Evolutionary conservation across 2,329 filamentous ascomycete genomes (phyloP).

Genomic region (Didymella arachidicola): DNA sequence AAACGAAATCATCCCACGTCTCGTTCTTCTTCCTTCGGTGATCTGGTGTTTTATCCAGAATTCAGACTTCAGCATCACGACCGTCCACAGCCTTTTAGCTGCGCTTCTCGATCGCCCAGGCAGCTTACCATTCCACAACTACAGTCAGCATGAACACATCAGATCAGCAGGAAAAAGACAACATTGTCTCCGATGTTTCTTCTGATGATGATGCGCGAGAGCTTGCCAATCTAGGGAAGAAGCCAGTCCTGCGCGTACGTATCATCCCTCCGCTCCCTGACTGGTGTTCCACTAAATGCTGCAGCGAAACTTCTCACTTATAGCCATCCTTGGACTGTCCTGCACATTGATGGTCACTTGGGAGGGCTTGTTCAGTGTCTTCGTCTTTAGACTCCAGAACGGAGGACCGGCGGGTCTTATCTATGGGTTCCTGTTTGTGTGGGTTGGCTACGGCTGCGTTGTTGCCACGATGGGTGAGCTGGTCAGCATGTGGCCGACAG

Average conservation of each 20-base stretch:
- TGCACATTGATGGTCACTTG: background rate
- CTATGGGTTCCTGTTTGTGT: background rate
- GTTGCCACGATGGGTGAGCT: background rate
- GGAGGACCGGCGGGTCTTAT: background rate
- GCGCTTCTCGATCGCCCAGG: background rate
- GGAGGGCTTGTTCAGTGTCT: background rate
- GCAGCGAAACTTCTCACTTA: background rate
- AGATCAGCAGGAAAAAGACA: background rate
- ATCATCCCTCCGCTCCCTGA: background rate
- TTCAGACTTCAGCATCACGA: too few relatives aligned
- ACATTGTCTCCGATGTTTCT: background rate
- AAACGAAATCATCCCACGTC: background rate
- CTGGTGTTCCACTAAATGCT: background rate
- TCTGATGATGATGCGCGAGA: background rate
- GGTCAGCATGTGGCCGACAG: background rate
- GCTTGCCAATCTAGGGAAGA: background rate
- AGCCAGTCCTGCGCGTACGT: background rate
- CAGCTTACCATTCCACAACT: background rate
- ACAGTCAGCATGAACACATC: background rate
- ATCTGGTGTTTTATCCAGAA: too few relatives aligned
- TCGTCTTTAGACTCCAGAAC: background rate
- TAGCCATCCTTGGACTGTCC: background rate
- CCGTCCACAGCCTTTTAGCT: background rate
- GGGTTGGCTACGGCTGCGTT: background rate
- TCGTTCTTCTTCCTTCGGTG: background rate